Evolutionary conservation across 345 rosid genomes (phyloP).

Genomic region (Psidium guajava): DNA sequence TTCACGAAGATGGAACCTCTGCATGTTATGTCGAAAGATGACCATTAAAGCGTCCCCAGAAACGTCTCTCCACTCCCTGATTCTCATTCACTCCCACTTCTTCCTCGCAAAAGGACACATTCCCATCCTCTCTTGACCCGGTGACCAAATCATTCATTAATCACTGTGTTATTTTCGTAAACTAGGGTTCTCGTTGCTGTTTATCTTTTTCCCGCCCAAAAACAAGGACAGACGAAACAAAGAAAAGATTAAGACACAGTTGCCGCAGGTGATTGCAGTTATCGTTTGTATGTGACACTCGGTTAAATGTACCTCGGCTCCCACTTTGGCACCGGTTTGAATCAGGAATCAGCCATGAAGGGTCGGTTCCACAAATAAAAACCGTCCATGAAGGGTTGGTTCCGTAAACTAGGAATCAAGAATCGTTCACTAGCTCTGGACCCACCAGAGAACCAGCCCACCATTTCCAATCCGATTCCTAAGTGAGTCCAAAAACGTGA

Average conservation of each 20-base stretch:
- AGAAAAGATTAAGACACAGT: not conserved
- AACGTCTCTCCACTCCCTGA: not conserved
- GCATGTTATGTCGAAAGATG: constrained; percentile 3
- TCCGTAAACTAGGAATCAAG: no score
- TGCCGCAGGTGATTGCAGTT: not conserved
- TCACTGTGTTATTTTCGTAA: not conserved
- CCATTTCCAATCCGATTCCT: no score
- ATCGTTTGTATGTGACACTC: not conserved
- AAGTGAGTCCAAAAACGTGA: no score
- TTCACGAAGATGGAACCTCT: not conserved
- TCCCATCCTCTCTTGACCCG: not conserved
- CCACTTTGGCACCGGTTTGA: no score
- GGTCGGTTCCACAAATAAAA: no score
- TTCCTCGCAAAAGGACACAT: not conserved
- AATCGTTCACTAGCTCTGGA: no score
- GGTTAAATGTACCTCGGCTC: not conserved
- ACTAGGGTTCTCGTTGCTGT: not conserved
- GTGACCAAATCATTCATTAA: not conserved
- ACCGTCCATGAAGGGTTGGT: no score
- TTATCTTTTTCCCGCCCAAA: not conserved
- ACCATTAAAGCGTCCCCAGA: not conserved
- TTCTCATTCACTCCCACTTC: not conserved
- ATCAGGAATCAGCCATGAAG: no score
- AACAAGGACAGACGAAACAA: not conserved
- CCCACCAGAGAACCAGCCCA: no score